Evolutionary conservation across 495 filamentous ascomycete genomes (phyloP).

Genomic region (Penicillium steckii): DNA sequence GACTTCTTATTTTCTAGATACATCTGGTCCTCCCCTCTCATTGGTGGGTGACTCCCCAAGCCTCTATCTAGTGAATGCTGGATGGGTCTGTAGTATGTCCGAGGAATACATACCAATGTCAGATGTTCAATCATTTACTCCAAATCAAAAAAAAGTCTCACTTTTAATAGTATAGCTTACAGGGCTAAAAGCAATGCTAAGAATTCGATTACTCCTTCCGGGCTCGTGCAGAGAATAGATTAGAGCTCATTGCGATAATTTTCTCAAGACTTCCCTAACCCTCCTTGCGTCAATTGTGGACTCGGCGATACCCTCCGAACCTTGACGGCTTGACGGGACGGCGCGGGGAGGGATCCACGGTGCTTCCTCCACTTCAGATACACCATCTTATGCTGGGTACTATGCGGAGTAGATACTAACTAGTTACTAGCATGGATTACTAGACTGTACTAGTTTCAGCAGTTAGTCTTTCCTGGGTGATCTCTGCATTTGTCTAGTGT

Average conservation of each 20-base stretch:
- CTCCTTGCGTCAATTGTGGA: slow-evolving; percentile 42
- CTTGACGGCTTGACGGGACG: slow-evolving; percentile 53
- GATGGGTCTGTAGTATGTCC: slow-evolving; percentile 15
- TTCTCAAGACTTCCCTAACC: too few relatives aligned
- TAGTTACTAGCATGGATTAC: background rate
- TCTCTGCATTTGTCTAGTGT: slow-evolving; percentile 3
- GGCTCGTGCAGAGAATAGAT: too few relatives aligned
- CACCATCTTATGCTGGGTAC: too few relatives aligned
- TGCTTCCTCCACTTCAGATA: slow-evolving; percentile 2
- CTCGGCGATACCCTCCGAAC: slow-evolving; percentile 40
- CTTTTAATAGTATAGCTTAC: too few relatives aligned
- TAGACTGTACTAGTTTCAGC: background rate
- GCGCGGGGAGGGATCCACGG: slow-evolving; percentile 32
- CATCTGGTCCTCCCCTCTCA: background rate
- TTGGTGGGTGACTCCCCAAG: background rate
- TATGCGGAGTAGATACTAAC: too few relatives aligned
- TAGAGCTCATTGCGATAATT: too few relatives aligned
- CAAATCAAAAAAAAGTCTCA: too few relatives aligned
- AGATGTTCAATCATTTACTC: slow-evolving; percentile 13
- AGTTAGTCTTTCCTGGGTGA: background rate
- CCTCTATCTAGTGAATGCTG: background rate
- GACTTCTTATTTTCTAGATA: background rate
- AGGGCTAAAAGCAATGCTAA: background rate
- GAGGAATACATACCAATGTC: slow-evolving; percentile 18
- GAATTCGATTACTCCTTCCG: too few relatives aligned